Conservation (phyloP, 495 filamentous ascomycete genomes). For the Sordaria brevicollis region DNA sequence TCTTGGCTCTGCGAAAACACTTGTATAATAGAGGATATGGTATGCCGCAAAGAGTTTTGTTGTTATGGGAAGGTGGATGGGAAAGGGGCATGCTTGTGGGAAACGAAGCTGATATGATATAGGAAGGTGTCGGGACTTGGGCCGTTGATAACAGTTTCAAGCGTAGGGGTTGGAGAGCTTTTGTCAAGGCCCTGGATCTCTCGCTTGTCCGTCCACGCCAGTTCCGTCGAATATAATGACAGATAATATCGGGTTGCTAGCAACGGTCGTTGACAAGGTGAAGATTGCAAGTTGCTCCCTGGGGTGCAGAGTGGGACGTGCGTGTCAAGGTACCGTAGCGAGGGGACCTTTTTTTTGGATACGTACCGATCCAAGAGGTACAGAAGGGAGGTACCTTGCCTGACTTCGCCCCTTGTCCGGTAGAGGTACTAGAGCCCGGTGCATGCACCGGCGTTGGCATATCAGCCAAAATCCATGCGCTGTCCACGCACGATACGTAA, state of each 20-base stretch:
- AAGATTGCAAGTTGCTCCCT: not conserved
- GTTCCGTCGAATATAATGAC: not conserved
- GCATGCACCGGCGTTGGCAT: not conserved
- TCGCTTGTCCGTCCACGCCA: not conserved
- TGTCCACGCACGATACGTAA: not conserved
- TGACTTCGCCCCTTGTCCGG: not conserved
- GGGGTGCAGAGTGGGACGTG: not conserved
- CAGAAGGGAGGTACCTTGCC: not conserved
- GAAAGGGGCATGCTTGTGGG: not conserved
- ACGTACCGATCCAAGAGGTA: not conserved
- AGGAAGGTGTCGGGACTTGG: not conserved
- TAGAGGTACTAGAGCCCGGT: no score
- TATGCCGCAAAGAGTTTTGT: not conserved
- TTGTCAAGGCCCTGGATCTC: no score
- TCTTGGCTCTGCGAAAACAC: not conserved
- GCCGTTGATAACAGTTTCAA: not conserved
- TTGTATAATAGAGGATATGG: not conserved
- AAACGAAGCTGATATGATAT: not conserved
- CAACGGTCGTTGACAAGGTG: not conserved
- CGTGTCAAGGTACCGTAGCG: not conserved
- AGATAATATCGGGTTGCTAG: not conserved
- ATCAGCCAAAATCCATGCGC: not conserved
- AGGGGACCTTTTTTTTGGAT: not conserved
- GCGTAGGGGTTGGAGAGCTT: not conserved
- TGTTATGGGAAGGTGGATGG: not conserved